These are phyloP conservation scores for Volvox africanus DNA, from an alignment of 139 green algal genomes.

Conservation along the genomic window DNA sequence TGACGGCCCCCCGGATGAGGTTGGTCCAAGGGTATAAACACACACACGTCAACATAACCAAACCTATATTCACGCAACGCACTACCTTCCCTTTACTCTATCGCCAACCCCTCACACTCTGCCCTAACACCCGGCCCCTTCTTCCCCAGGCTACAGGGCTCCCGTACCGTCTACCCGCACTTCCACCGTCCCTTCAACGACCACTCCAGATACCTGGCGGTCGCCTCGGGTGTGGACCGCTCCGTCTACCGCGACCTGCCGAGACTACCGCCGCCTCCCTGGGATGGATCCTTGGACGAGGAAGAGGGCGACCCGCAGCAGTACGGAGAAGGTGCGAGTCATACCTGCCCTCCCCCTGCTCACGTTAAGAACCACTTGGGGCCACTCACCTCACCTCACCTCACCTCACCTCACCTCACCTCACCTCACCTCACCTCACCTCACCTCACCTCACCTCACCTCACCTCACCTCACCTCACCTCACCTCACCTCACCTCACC, in stretches of 20 bases:
- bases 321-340: neutral
- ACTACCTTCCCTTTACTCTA: neutral
- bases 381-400: no score
- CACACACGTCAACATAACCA: no score
- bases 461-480: no score
- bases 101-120: neutral
- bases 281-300: conserved; percentile 25
- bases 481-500: no score
- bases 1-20: no score
- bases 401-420: no score
- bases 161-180: conserved; percentile 38
- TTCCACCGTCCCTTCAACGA: conserved; percentile 60
- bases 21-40: no score
- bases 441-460: no score
- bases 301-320: neutral
- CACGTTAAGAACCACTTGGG: no score
- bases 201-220: conserved; percentile 46
- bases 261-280: conserved; percentile 48
- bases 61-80: no score
- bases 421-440: no score
- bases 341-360: no score
- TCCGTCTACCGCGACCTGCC: conserved; percentile 34
- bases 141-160: neutral
- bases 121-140: neutral
- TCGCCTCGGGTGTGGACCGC: neutral